Conservation (phyloP, 169 alveolate genomes). For the Toxoplasma gondii region DNA sequence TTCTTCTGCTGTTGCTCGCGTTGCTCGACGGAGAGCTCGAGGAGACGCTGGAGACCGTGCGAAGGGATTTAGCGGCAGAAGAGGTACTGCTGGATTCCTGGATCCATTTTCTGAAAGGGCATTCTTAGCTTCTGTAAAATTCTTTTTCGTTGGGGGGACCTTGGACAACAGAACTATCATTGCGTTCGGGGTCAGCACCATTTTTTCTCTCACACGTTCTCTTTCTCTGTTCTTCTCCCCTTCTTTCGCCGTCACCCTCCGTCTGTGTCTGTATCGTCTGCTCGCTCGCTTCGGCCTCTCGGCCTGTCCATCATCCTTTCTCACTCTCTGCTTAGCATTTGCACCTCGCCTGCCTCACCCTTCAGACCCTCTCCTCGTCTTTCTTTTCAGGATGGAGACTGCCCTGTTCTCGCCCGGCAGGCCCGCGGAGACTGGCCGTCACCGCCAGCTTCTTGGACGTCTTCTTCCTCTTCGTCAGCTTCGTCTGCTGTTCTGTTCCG, state of each 20-base stretch:
- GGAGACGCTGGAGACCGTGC: conserved; percentile 18
- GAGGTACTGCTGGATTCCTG: not conserved
- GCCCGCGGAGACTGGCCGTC: not conserved
- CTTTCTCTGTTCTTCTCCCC: no score
- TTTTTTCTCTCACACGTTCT: no score
- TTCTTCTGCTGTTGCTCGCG: conserved; percentile 44
- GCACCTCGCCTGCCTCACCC: not conserved
- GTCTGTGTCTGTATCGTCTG: not conserved
- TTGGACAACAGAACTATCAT: no score
- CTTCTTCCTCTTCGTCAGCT: not conserved
- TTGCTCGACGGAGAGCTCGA: conserved; percentile 44
- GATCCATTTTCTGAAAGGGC: no score
- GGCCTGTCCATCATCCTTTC: not conserved
- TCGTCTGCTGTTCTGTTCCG: not conserved
- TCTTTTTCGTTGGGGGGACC: no score
- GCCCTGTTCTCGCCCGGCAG: not conserved
- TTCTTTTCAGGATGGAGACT: no score
- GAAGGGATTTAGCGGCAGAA: not conserved
- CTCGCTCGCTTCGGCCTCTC: not conserved
- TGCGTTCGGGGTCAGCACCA: no score
- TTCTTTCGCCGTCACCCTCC: no score
- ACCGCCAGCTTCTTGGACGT: not conserved
- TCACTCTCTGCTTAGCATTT: not conserved
- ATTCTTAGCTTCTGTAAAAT: no score
- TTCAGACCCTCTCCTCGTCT: no score